Evolutionary conservation across 306 rosid genomes (phyloP).

Genomic region (Rubus idaeus): DNA sequence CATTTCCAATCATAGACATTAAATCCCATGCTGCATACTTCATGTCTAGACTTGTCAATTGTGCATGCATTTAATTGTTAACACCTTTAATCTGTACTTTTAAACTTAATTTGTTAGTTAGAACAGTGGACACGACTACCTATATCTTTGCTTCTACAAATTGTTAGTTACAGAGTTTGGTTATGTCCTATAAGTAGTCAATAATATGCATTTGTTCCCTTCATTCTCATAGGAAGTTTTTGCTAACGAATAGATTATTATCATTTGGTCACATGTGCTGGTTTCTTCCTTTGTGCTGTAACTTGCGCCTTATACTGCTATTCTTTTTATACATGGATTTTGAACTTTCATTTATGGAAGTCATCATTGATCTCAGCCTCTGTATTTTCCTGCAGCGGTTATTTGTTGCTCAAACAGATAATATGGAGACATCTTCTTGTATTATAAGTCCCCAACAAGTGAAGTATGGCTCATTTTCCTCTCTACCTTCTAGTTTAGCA

Average conservation of each 20-base stretch:
- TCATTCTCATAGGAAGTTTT: neutral
- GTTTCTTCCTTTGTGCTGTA: neutral
- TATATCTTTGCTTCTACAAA: neutral
- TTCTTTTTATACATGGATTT: neutral
- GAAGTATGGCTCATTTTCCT: conserved; percentile 51
- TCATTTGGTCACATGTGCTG: neutral
- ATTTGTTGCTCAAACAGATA: conserved; percentile 79
- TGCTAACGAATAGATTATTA: neutral
- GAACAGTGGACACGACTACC: neutral
- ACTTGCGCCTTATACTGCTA: conserved; percentile 4
- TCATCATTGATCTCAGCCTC: conserved; percentile 1
- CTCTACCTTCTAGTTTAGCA: conserved; percentile 7
- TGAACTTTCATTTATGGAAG: conserved; percentile 10
- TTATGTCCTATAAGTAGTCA: neutral
- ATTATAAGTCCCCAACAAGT: conserved; percentile 83
- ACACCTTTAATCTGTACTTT: neutral
- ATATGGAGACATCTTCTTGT: conserved; percentile 75
- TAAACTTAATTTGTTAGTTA: neutral
- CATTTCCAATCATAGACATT: neutral
- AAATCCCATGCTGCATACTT: neutral
- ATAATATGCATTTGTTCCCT: neutral
- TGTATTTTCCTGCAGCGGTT: conserved; percentile 54
- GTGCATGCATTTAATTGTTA: neutral
- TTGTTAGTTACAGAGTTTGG: neutral
- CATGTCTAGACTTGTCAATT: neutral